Evolutionary conservation across 352 stramenopile genomes (phyloP), one percentile per base, ranked within the genome.

Genomic region (Phytopythium mirpurense): DNA sequence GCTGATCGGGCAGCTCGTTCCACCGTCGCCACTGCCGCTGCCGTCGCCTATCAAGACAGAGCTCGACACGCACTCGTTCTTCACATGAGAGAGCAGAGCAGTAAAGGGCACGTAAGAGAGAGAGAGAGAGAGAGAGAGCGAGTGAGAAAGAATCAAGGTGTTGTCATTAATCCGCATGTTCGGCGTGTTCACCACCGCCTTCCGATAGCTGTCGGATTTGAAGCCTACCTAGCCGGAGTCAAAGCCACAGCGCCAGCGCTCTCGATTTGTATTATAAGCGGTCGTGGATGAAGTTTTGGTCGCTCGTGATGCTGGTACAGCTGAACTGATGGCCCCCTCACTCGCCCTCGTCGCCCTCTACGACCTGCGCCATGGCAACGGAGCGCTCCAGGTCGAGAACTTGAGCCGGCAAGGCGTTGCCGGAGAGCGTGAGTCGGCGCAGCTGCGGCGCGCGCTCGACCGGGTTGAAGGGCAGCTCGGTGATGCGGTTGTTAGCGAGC

Each of bases 41-140:
- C 80, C 81, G 14, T 93, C 83, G 37, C 80, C 80, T 11, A 91
- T 93, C 59, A 93, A 93, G 54, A 91, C 72, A 18, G 80, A 93
- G 40, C 67, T 93, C 55, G 83, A 91, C 60, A 93, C 83, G 26
- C 80, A 90, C 49, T 74, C 83, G 9, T 93, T 93, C 62, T 93
- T 93, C 56, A 88, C 83, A 42, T 93, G 70, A 83, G 57, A 18
- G 18, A n/a, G n/a, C n/a, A n/a, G n/a, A n/a, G n/a, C n/a, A n/a
- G n/a, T n/a, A n/a, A n/a, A n/a, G n/a, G n/a, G n/a, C n/a, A n/a
- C n/a, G n/a, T n/a, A n/a, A n/a, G n/a, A n/a, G n/a, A n/a, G n/a
- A n/a, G n/a, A n/a, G n/a, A n/a, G n/a, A n/a, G n/a, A n/a, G n/a
- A n/a, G n/a, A n/a, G n/a, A n/a, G n/a, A n/a, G n/a, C n/a, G n/a